A percentile compares a stretch with the other conserved stretches of the same genome.
Conservation (phyloP, 768 basidiomycete genomes). For the Naganishia vaughanmartiniae region DNA sequence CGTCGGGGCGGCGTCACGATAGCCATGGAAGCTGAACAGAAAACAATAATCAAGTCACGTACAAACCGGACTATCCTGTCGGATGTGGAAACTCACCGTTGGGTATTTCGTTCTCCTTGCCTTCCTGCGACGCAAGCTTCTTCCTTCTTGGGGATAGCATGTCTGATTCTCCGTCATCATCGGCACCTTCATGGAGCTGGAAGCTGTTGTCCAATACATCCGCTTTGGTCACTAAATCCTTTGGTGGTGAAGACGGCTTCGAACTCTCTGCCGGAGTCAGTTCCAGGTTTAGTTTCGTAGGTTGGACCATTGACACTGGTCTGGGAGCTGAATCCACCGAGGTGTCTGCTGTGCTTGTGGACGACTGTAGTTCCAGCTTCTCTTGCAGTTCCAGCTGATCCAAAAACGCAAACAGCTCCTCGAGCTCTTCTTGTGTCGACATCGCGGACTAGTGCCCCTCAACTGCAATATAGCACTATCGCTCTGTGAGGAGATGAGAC, state of each 20-base stretch:
- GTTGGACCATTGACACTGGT: background rate
- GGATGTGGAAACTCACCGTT: background rate
- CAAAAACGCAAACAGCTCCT: conserved; percentile 16
- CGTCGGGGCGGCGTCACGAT: background rate
- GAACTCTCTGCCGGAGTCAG: background rate
- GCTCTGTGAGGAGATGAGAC: background rate
- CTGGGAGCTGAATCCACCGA: background rate
- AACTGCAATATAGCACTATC: background rate
- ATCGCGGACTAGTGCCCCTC: background rate
- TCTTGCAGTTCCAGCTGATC: conserved; percentile 18
- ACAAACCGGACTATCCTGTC: background rate
- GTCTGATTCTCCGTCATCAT: background rate
- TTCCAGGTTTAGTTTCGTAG: background rate
- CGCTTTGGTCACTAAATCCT: background rate
- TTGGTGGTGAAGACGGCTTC: background rate
- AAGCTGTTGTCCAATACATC: background rate
- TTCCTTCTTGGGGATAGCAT: background rate
- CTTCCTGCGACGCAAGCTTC: background rate
- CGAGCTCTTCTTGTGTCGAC: conserved; percentile 6
- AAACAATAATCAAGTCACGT: background rate
- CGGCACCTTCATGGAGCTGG: background rate
- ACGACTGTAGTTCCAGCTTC: background rate
- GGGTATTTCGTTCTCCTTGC: background rate
- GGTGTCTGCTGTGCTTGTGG: background rate
- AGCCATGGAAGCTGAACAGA: background rate